Percentiles rank a stretch among this genome's conserved stretches.
Evolutionary conservation across 306 rosid species (phyloP).

Genomic region (Phaseolus lunatus): DNA sequence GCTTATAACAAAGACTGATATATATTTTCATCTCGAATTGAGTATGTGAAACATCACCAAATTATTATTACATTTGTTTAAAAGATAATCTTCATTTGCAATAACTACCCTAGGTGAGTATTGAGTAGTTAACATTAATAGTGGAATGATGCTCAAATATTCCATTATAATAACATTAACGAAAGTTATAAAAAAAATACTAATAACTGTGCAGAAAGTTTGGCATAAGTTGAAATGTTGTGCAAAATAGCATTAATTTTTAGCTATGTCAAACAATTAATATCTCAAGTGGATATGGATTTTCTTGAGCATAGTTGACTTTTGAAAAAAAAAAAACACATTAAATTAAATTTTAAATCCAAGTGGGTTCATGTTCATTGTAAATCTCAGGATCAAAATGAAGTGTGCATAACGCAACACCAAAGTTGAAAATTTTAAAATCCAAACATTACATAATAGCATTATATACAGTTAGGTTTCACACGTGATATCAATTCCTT

Average conservation of each 20-base stretch:
- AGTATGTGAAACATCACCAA: too few species aligned
- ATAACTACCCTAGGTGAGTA: too few species aligned
- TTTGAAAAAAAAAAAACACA: not conserved
- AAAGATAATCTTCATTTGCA: too few species aligned
- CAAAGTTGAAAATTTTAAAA: slow-evolving; percentile 8
- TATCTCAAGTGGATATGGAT: slow-evolving; percentile 12
- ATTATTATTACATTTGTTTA: too few species aligned
- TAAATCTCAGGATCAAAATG: not conserved
- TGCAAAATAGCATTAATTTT: slow-evolving; percentile 7
- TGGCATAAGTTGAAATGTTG: not conserved
- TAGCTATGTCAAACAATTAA: not conserved
- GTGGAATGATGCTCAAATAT: too few species aligned
- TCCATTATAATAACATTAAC: too few species aligned
- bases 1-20: too few species aligned
- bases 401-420: not conserved
- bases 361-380: not conserved
- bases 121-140: too few species aligned
- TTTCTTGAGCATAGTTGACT: not conserved
- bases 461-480: not conserved
- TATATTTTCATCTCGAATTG: too few species aligned
- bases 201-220: too few species aligned
- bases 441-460: not conserved
- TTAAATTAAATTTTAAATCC: not conserved
- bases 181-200: too few species aligned
- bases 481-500: not conserved